These are phyloP conservation scores for Oenanthe sinensis DNA, from an alignment of 129 eudicot species.

Conservation along the genomic window DNA sequence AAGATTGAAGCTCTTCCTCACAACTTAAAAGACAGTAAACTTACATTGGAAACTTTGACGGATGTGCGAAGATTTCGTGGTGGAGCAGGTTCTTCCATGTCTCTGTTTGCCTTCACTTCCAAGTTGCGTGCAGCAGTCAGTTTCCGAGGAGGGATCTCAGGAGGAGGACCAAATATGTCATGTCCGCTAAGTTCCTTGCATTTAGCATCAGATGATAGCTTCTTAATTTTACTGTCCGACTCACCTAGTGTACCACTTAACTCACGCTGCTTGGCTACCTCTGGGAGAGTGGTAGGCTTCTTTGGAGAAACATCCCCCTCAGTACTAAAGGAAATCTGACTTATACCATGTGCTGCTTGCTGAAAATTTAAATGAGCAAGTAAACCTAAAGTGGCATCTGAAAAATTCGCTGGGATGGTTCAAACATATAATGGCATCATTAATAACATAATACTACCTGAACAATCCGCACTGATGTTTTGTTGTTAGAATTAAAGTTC, in stretches of 20 bases:
- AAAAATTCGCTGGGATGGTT: background rate
- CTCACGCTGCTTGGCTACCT: conserved; percentile 71
- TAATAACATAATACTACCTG: conserved; percentile 33
- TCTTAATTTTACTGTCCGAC: conserved; percentile 26
- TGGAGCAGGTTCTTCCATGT: conserved; percentile 47
- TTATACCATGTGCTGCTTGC: conserved; percentile 65
- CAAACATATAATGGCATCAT: background rate
- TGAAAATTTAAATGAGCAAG: conserved; percentile 8
- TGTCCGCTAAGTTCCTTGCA: conserved; percentile 64
- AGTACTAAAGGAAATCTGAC: conserved; percentile 60
- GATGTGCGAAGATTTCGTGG: conserved; percentile 52
- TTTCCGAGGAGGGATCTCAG: conserved; percentile 48
- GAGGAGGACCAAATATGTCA: conserved; percentile 65
- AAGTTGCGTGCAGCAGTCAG: conserved; percentile 36
- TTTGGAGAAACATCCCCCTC: conserved; percentile 50
- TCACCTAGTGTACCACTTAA: conserved; percentile 55
- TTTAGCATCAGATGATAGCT: conserved; percentile 55
- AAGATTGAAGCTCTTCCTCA: background rate
- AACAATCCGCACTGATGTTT: conserved; percentile 50
- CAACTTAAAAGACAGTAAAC: conserved; percentile 4
- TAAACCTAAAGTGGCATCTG: background rate
- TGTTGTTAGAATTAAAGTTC: conserved; percentile 21
- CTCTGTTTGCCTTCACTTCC: conserved; percentile 34
- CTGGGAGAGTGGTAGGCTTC: conserved; percentile 49
- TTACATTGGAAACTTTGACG: conserved; percentile 69